Base-by-base conservation (phyloP, 306 rosid species). In the Vigna nakashimae region DNA sequence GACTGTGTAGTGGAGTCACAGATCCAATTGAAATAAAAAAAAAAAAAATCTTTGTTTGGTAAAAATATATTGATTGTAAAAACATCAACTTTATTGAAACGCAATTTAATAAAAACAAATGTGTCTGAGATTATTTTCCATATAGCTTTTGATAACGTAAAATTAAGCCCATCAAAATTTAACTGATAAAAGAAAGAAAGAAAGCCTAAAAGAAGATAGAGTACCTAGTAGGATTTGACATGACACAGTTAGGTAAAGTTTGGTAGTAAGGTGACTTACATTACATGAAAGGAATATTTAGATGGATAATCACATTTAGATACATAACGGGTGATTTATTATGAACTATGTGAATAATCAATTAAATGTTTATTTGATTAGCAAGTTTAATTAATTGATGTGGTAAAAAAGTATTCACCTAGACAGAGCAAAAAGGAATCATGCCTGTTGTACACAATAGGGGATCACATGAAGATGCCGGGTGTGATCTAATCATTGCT, bases 401-500 rank as follows among this genome's bases (percentile, higher is more conserved):
- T 73, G 42, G 53, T 73, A 40, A 72, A 62, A 30, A 42, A 34
- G 9, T 32, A 18, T 48, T 16, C 76, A 78, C 60, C 24, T 26
- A 53, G 69, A 66, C 48, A 74, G 28, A 58, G 4, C 46, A 53
- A 49, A 7, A 74, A 45, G 84, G 58, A 50, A 48, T n/a, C 55
- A 69, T 58, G 71, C 51, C 18, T 74, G 62, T 53, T 52, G 3
- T 59, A 52, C 28, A 12, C 20, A 34, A 15, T 22, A 14, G 32
- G 57, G 64, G 38, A 36, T 60, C 74, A 46, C 28, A 62, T 32
- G 15, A 65, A 77, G 58, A 46, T 76, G 59, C 49, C 22, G 65
- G 20, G 10, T 52, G 70, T 48, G 65, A 17, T 51, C 10, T 46
- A 75, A 81, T 81, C 77, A 69, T 76, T 82, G 15, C 17, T 75